phyloP scores from a whole-genome alignment of 2,329 filamentous ascomycete species.

The Aspergillus bombycis region DNA sequence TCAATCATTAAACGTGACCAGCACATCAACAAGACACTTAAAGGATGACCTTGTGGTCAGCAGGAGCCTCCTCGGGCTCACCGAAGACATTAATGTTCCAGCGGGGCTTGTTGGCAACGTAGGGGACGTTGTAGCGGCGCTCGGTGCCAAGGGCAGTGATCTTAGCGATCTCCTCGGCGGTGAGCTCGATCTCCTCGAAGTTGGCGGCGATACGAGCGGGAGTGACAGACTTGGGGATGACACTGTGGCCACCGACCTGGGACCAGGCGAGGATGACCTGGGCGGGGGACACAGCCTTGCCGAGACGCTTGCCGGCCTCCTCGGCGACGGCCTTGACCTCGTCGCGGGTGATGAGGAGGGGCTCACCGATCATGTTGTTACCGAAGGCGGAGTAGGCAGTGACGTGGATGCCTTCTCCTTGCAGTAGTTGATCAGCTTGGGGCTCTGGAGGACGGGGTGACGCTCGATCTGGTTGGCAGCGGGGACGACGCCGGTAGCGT shows the following conservation, averaged over 20 bases:
- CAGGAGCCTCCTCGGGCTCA: slow-evolving; percentile 56
- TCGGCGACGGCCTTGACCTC: slow-evolving; percentile 67
- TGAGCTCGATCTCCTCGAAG: slow-evolving; percentile 47
- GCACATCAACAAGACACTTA: slow-evolving; percentile 23
- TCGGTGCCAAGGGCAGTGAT: slow-evolving; percentile 37
- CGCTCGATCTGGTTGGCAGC: slow-evolving; percentile 71
- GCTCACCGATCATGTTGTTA: slow-evolving; percentile 62
- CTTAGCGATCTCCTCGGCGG: slow-evolving; percentile 40
- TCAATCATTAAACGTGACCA: slow-evolving; percentile 19
- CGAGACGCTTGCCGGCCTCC: slow-evolving; percentile 48
- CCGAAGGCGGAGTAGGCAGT: slow-evolving; percentile 67
- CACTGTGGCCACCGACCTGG: slow-evolving; percentile 44
- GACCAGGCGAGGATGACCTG: slow-evolving; percentile 47
- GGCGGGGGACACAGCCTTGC: slow-evolving; percentile 37
- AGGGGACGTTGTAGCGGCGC: slow-evolving; percentile 43
- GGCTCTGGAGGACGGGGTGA: slow-evolving; percentile 69
- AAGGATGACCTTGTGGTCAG: slow-evolving; percentile 52
- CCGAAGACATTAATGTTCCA: slow-evolving; percentile 63
- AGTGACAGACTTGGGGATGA: slow-evolving; percentile 49
- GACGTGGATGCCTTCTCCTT: slow-evolving; percentile 61
- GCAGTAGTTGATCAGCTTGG: slow-evolving; percentile 60
- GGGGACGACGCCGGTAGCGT: slow-evolving; percentile 60
- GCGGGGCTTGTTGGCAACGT: slow-evolving; percentile 48
- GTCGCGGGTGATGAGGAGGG: slow-evolving; percentile 65
- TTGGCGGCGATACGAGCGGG: slow-evolving; percentile 47